Evolutionary conservation across 331 rosid species (phyloP).

Genomic region (Malus hybrid): DNA sequence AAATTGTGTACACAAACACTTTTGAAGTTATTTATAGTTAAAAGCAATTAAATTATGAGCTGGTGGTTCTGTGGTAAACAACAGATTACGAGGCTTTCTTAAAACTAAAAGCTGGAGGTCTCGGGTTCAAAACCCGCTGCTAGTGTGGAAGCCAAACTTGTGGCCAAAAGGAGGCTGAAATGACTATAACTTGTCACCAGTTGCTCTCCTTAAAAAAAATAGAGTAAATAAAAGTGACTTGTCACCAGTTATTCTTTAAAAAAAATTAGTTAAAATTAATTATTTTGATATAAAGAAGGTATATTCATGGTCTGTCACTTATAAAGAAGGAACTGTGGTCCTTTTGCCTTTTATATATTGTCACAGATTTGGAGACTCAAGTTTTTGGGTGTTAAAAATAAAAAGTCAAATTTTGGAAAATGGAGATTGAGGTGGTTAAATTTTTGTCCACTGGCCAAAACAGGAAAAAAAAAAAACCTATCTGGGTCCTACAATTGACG

Average conservation of each 20-base stretch:
- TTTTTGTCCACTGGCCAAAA: not conserved
- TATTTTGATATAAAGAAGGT: not conserved
- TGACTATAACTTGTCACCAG: too few species aligned
- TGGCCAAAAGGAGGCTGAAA: too few species aligned
- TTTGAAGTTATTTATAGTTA: not conserved
- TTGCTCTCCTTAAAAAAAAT: too few species aligned
- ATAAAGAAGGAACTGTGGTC: not conserved
- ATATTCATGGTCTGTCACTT: not conserved
- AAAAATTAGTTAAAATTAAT: not conserved
- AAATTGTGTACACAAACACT: not conserved
- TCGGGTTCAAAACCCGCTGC: too few species aligned
- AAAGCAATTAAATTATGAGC: not conserved
- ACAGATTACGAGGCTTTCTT: rapidly evolving
- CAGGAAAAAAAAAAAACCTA: too few species aligned
- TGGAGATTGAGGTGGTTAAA: not conserved
- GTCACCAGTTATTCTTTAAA: rapidly evolving
- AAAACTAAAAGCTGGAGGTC: too few species aligned
- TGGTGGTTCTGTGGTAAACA: too few species aligned
- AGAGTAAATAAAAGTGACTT: rapidly evolving
- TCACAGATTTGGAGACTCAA: not conserved
- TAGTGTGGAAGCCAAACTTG: too few species aligned
- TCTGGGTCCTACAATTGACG: not conserved
- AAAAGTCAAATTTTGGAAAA: not conserved
- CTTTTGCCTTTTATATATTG: not conserved
- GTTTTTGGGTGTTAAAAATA: not conserved